Base-by-base conservation (phyloP, 179 eudicot genomes). In the Carnegiea gigantea region DNA sequence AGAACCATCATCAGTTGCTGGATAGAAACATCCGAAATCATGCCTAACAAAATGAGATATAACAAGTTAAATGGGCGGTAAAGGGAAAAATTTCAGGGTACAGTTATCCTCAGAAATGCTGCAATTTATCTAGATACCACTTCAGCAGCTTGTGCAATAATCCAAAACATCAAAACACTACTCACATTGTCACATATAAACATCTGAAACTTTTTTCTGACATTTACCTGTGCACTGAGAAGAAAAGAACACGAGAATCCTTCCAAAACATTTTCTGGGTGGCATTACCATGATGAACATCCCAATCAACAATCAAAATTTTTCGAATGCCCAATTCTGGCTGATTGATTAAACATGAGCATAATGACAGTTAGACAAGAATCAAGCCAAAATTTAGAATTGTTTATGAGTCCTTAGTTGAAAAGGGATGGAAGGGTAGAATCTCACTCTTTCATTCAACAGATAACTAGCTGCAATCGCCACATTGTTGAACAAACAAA, bases 201-300 rank as follows among this genome's bases (percentile, higher is more conserved):
- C 6, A 21, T 15, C 1, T 12, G 24, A 79, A 11, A 9, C 62
- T 40, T 46, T 38, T 40, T 36, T 65, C n/a, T 13, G 36, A 48
- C 36, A 44, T 46, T 46, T 89, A 95, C 99, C 99, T 91, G 87
- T 97, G 99, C 78, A 97, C 98, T 11, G 99, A 97, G 88, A 97
- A 97, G 87, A 93, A 93, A 76, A 97, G 90, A 75, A 95, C 99
- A 78, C 97, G 97, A 73, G 98, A 85, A 85, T 97, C 99, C 80
- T 92, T 88, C 90, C 91, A 97, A 82, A 97, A 97, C 95, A 88
- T 91, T 79, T 97, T 92, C 65, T 97, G 99, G 78, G 99, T 97
- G 75, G 92, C 99, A 86, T 97, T 97, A 76, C 99, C 99, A 86
- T 97, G 99, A 87, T 97, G 99, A 51, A 97, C 99, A 84, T 97